These are phyloP conservation scores for Medicago ruthenica DNA, from an alignment of 306 rosid genomes.

Conservation along the genomic window DNA sequence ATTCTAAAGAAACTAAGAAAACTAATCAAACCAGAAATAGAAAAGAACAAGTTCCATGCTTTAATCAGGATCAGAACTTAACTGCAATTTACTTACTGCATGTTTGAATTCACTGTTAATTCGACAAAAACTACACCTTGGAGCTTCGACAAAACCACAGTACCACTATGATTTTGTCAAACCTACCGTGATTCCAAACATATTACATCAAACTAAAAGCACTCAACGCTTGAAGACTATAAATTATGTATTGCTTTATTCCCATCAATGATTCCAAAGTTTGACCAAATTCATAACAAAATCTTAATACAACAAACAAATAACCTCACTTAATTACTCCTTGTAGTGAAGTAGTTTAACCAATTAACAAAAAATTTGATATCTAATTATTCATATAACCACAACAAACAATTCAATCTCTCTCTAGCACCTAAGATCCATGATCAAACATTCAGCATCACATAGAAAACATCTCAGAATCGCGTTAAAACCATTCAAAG, in stretches of 20 bases:
- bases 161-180: no score
- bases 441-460: constrained; percentile 29
- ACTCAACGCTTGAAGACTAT: not conserved
- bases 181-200: no score
- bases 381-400: not conserved
- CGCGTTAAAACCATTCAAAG: not conserved
- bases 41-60: constrained; percentile 21
- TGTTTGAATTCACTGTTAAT: no score
- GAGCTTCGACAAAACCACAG: no score
- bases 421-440: constrained; percentile 37
- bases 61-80: not conserved
- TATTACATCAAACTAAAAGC: not conserved
- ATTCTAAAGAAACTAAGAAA: constrained; percentile 1
- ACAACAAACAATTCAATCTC: constrained; percentile 23
- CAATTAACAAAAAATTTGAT: not conserved
- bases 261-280: not conserved
- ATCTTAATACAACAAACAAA: not conserved
- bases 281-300: not conserved
- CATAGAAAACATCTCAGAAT: not conserved
- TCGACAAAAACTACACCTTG: no score
- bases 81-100: not conserved
- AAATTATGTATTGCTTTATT: constrained; percentile 1
- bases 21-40: constrained; percentile 25
- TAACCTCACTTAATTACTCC: constrained; percentile 47
- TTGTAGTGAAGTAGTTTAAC: not conserved